phyloP scores from a whole-genome alignment of 1,139 yeast species.

The Suhomyces taliae region DNA sequence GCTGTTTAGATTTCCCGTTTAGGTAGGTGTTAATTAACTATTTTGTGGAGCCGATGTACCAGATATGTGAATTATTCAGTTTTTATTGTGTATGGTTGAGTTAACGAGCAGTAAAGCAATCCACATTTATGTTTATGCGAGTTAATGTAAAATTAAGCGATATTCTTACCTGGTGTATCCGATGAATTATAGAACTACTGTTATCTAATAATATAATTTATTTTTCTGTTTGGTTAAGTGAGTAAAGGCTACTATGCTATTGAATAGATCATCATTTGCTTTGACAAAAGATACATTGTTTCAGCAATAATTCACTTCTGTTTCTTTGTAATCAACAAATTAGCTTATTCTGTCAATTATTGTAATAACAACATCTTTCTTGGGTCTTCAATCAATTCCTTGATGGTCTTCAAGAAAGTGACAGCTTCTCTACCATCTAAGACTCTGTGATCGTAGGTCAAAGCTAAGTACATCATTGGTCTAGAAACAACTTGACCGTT shows the following conservation, averaged over 20 bases:
- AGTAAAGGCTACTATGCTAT: background rate
- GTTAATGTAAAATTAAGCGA: background rate
- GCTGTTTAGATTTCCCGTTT: conserved; percentile 3
- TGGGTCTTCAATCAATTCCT: conserved; percentile 98
- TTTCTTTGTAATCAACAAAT: background rate
- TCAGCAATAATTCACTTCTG: no score
- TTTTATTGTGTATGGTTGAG: background rate
- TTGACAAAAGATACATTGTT: background rate
- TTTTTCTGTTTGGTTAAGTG: background rate
- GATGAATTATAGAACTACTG: background rate
- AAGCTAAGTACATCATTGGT: conserved; percentile 99
- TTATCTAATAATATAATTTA: background rate
- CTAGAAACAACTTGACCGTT: conserved; percentile 94
- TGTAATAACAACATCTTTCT: conserved; percentile 89
- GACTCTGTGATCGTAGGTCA: conserved; percentile 97
- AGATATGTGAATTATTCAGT: background rate
- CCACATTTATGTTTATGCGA: no score
- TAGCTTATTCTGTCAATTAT: conserved; percentile 16
- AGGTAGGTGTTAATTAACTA: background rate
- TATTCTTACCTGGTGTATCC: background rate
- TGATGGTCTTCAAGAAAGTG: conserved; percentile 90
- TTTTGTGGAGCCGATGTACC: no score
- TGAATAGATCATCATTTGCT: background rate
- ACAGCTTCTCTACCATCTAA: conserved; percentile 99
- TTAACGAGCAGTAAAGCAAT: no score